Base-by-base conservation (phyloP, 176 grass and related monocot genomes). In the Eragrostis curvula region DNA sequence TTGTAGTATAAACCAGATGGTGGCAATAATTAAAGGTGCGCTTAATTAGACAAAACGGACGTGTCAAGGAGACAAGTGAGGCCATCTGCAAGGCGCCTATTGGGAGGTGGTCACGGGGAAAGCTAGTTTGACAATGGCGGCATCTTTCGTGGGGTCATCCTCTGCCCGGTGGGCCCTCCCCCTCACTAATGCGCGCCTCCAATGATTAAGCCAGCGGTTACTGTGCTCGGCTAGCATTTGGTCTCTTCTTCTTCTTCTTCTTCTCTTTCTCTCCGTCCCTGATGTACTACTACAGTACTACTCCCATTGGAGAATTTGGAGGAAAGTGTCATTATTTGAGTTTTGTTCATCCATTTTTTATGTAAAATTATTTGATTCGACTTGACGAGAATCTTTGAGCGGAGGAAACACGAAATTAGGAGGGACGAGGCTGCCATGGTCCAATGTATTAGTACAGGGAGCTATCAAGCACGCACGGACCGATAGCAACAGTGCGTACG, bases 131-230 rank as follows among this genome's bases (percentile, higher is more conserved):
- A 76, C 79, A 87, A 81, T 44, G 9, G 23, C 14, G 79, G 78
- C 77, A 76, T 77, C 85, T 81, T 87, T 17, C 50, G 71, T 79
- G 71, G 71, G 74, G 60, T 50, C 70, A 17, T 51, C 32, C 32
- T 36, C 32, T 36, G 32, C 32, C 23, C 1, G 8, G 1, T 77
- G 65, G 79, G 66, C 57, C 80, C 70, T 56, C 16, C 16, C 53
- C 28, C 42, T 87, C 63, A 62, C 65, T 76, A 75, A 70, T 69
- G 63, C 3, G 75, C 46, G 16, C 66, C 16, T 40, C 63, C 79
- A 83, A 88, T 88, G 79, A 83, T 88, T 88, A 83, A 77, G 46
- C 57, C 56, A 71, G 57, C 12, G 73, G 65, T 82, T 78, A 71
- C 56, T 83, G 66, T 83, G 43, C 30, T 61, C 29, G 36, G 17